These are phyloP conservation scores for Chiua sp. DNA, from an alignment of 1,284 basidiomycete genomes.

Conservation along the genomic window DNA sequence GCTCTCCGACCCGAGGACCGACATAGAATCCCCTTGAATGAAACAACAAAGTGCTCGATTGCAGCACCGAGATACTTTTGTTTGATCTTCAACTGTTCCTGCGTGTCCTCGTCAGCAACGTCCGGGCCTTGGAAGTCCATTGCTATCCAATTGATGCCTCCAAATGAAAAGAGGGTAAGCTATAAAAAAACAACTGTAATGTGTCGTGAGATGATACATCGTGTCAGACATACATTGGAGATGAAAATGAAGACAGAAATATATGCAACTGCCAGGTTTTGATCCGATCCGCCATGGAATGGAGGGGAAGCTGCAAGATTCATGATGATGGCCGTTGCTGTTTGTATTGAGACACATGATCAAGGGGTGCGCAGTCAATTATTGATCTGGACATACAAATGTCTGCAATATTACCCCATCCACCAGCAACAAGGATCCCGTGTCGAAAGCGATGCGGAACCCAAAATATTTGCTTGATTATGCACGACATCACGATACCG, in stretches of 20 bases:
- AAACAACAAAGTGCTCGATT: slow-evolving; percentile 11
- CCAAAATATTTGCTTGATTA: slow-evolving; percentile 72
- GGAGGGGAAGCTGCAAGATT: slow-evolving; percentile 57
- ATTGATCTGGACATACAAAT: slow-evolving; percentile 57
- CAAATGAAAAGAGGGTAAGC: slow-evolving; percentile 69
- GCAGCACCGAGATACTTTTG: slow-evolving; percentile 30
- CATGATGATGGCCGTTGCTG: slow-evolving; percentile 69
- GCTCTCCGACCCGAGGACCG: neutral
- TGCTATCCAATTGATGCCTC: slow-evolving; percentile 55
- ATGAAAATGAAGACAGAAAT: slow-evolving; percentile 52
- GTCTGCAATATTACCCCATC: slow-evolving; percentile 70
- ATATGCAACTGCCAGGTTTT: slow-evolving; percentile 69
- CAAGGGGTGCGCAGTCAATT: neutral
- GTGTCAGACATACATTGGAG: slow-evolving; percentile 42
- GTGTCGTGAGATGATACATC: neutral
- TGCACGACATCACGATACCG: slow-evolving; percentile 59
- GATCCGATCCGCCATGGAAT: slow-evolving; percentile 55
- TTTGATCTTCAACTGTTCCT: slow-evolving; percentile 42
- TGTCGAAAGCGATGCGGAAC: slow-evolving; percentile 78
- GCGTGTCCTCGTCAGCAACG: slow-evolving; percentile 57
- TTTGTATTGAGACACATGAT: neutral
- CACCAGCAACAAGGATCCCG: slow-evolving; percentile 69
- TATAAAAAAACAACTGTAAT: slow-evolving; percentile 27
- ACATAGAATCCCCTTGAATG: neutral
- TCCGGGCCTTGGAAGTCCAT: slow-evolving; percentile 70